phyloP scores from a whole-genome alignment of 2,329 filamentous ascomycete species.

The Alternaria longipes region DNA sequence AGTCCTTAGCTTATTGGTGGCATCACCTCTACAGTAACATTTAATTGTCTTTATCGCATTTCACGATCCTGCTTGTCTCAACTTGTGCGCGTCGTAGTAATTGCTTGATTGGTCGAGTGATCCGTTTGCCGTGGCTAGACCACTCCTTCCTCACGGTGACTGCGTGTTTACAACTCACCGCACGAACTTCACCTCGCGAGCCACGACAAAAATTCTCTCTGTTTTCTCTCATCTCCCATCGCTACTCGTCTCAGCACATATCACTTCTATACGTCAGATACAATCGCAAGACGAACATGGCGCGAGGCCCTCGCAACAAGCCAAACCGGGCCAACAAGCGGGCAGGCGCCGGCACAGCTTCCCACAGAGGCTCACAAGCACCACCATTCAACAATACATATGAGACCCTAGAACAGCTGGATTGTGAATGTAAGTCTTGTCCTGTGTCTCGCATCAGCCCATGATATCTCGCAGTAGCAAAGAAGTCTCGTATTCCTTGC shows the following conservation, averaged over 20 bases:
- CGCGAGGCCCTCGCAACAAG: constrained; percentile 3
- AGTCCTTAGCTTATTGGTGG: not conserved
- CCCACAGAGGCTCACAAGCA: not conserved
- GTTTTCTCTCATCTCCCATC: not conserved
- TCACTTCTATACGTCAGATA: not conserved
- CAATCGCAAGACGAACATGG: constrained; percentile 20
- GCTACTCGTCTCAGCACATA: not conserved
- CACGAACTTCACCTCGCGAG: not conserved
- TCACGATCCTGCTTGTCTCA: not conserved
- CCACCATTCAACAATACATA: constrained; percentile 18
- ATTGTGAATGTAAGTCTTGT: constrained; percentile 20
- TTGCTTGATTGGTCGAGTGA: not conserved
- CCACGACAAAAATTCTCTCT: not conserved
- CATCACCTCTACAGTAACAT: not conserved
- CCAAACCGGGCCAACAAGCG: constrained; percentile 10
- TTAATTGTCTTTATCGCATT: not conserved
- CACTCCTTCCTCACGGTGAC: constrained; percentile 11
- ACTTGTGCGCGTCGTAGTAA: not conserved
- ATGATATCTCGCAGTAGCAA: not conserved
- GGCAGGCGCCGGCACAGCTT: constrained; percentile 7
- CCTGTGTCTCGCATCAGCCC: not conserved
- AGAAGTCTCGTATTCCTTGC: not conserved
- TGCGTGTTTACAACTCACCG: constrained; percentile 4
- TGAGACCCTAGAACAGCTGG: constrained; percentile 7
- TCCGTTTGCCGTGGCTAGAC: constrained; percentile 11